phyloP scores from a whole-genome alignment of 2,329 filamentous ascomycete genomes.

The Phyllosticta ampelicida region DNA sequence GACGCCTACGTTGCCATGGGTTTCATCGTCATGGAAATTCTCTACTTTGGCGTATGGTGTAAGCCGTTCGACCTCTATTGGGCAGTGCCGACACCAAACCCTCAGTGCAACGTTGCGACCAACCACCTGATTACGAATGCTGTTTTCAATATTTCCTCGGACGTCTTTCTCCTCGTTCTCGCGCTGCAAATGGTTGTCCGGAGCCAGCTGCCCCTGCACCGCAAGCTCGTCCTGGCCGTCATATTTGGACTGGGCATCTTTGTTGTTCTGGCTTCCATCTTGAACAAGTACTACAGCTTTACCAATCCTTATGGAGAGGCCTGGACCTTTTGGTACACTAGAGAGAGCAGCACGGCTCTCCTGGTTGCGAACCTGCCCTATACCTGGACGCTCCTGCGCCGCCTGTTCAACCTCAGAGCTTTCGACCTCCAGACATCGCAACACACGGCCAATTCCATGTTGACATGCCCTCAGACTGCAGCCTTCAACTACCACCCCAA shows the following conservation, averaged over 20 bases:
- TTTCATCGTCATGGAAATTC: constrained; percentile 29
- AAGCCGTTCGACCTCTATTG: constrained; percentile 29
- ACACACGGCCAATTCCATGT: not conserved
- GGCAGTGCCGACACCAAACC: constrained; percentile 19
- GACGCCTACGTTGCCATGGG: constrained; percentile 23
- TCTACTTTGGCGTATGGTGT: constrained; percentile 32
- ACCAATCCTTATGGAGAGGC: constrained; percentile 30
- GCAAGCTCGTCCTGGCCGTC: constrained; percentile 40
- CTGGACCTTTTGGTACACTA: constrained; percentile 41
- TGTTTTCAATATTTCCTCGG: constrained; percentile 33
- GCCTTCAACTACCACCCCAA: constrained; percentile 1
- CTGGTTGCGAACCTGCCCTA: constrained; percentile 43
- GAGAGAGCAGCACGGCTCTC: constrained; percentile 45
- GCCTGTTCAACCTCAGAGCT: constrained; percentile 33
- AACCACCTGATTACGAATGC: constrained; percentile 38
- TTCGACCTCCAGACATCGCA: constrained; percentile 14
- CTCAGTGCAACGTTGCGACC: constrained; percentile 34
- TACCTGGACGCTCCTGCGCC: constrained; percentile 41
- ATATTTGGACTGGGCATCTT: constrained; percentile 40
- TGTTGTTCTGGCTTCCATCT: constrained; percentile 35
- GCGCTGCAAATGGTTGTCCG: constrained; percentile 31
- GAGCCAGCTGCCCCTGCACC: constrained; percentile 22
- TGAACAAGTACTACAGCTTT: constrained; percentile 40
- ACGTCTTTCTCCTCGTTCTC: constrained; percentile 26
- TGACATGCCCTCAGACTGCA: not conserved